These are phyloP conservation scores for Pseudisothecium myosuroides DNA, from an alignment of 225 moss, liverwort and hornwort species.

Conservation along the genomic window DNA sequence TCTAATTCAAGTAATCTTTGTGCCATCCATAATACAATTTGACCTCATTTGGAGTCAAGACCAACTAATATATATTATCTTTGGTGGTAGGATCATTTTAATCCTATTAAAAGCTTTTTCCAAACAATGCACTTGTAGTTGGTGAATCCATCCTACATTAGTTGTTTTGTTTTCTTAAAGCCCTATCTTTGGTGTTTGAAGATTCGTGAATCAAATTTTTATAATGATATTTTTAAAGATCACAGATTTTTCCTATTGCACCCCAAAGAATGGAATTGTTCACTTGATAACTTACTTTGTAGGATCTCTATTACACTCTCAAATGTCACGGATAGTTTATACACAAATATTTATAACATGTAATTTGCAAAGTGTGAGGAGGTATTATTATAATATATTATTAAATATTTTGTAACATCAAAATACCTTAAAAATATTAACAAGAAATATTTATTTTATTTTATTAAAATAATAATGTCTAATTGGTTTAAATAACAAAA, in stretches of 20 bases:
- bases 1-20: neutral
- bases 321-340: neutral
- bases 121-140: neutral
- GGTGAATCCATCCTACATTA: accelerated
- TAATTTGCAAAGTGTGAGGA: neutral
- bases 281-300: neutral
- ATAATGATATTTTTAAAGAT: neutral
- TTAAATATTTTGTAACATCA: neutral
- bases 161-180: neutral
- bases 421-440: neutral
- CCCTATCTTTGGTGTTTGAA: neutral
- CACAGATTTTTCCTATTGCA: neutral
- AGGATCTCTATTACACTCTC: neutral
- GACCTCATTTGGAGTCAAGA: neutral
- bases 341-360: neutral
- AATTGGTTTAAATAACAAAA: neutral
- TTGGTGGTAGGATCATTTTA: neutral
- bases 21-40: neutral
- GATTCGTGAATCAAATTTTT: neutral
- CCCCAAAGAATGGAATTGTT: neutral
- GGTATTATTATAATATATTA: neutral
- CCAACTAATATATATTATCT: neutral
- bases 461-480: neutral
- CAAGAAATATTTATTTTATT: neutral
- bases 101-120: neutral